A percentile compares a stretch with the other conserved stretches of the same genome.
phyloP scores from a whole-genome alignment of 768 basidiomycete species.

The Nidularia sp. region DNA sequence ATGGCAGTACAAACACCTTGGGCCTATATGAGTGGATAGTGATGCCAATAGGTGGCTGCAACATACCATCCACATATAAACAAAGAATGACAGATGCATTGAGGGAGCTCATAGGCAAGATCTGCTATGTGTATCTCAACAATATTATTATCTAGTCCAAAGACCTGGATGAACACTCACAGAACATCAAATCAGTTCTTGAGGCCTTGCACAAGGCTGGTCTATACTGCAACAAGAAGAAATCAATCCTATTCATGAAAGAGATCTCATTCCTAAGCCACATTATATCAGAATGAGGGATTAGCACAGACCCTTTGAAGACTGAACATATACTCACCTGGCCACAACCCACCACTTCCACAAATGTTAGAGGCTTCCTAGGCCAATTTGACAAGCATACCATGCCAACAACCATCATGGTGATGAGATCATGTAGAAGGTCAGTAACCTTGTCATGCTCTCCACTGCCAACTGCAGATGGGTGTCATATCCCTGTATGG shows the following conservation, averaged over 20 bases:
- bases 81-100: conserved; percentile 18
- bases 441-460: neutral
- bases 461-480: neutral
- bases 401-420: neutral
- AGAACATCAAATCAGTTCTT: conserved; percentile 4
- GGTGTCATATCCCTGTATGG: no score
- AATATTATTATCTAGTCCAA: conserved; percentile 19
- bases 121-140: conserved; percentile 20
- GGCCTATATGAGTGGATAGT: conserved; percentile 35
- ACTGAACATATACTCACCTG: conserved; percentile 20
- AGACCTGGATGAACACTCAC: conserved; percentile 7
- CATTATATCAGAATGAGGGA: conserved; percentile 28
- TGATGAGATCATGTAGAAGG: neutral
- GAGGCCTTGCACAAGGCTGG: conserved; percentile 3
- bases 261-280: conserved; percentile 28
- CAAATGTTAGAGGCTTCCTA: conserved; percentile 8
- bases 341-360: conserved; percentile 13
- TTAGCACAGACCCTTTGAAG: conserved; percentile 16
- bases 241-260: conserved; percentile 9
- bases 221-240: conserved; percentile 8
- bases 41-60: conserved; percentile 25
- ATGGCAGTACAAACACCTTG: conserved; percentile 34
- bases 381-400: conserved; percentile 6
- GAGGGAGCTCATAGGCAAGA: conserved; percentile 9
- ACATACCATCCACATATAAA: conserved; percentile 25